These are phyloP conservation scores for Patellifolia procumbens DNA, from an alignment of 179 eudicot genomes.

Conservation along the genomic window DNA sequence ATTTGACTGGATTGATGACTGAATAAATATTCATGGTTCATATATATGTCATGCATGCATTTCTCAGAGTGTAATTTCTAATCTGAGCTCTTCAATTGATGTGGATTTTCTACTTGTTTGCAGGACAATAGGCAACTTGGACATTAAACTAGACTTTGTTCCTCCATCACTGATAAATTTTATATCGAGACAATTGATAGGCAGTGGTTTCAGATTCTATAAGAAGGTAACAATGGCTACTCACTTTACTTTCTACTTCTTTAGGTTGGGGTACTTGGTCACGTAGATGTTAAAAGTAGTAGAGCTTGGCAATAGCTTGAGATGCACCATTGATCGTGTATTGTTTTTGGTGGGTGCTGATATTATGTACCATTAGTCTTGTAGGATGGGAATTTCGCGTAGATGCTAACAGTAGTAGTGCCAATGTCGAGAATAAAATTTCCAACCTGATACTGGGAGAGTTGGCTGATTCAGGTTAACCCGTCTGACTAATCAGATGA, in stretches of 20 bases:
- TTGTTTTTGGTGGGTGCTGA: no score
- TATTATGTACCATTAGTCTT: no score
- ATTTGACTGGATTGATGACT: neutral
- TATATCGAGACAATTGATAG: slow-evolving; percentile 86
- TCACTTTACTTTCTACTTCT: slow-evolving; percentile 17
- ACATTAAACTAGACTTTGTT: slow-evolving; percentile 87
- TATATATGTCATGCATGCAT: neutral
- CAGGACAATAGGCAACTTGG: slow-evolving; percentile 91
- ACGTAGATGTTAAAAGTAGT: neutral
- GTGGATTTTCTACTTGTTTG: slow-evolving; percentile 17
- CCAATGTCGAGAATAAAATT: neutral
- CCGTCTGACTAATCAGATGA: neutral
- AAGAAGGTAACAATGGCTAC: slow-evolving; percentile 59
- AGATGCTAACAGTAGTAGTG: neutral
- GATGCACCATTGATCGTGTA: neutral
- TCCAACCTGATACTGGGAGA: neutral
- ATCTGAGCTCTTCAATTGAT: slow-evolving; percentile 2
- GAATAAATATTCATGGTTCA: neutral
- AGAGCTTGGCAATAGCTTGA: neutral
- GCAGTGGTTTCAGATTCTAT: slow-evolving; percentile 85
- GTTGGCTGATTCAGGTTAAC: slow-evolving; percentile 1
- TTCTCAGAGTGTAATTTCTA: neutral
- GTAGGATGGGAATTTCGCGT: no score
- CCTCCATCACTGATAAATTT: slow-evolving; percentile 92
- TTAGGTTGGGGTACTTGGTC: neutral